Evolutionary conservation across 2,329 filamentous ascomycete genomes (phyloP), one percentile per base, ranked within the genome.

Genomic region (Fusarium longipes): DNA sequence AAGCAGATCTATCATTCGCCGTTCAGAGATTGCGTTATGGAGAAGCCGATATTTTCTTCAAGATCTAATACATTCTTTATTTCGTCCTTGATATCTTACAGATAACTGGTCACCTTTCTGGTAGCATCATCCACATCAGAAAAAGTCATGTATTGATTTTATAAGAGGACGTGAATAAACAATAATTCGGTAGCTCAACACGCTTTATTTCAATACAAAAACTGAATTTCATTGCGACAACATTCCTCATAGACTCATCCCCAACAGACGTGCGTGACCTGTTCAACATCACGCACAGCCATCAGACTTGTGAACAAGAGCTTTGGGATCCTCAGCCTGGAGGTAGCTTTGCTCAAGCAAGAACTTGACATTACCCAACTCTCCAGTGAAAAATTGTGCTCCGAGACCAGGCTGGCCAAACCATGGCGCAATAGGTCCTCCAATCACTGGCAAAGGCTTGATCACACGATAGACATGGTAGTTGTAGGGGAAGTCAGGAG

Each of bases 401-500:
- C 83, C 83, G 35, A 82, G 76, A 0, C 83, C 83, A 0, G 81
- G 82, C 74, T 85, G 82, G 10, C 81, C 81, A 58, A 84, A 86
- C 82, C 80, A 84, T 10, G 80, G 77, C 3, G 80, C 78, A 61
- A 85, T 82, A 0, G 82, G 82, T 0, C 83, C 84, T 10, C 79
- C 72, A 0, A 77, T 55, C 0, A 83, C 81, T 5, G 70, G 68
- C 5, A 86, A 76, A 1, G 75, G 66, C 63, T 76, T 77, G 8
- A 73, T 65, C 6, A 85, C 82, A 20, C 77, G 68, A 70, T 85
- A 86, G 0, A 85, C 75, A 51, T 82, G 78, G 65, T 86, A 85
- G 58, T 82, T 83, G 69, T 80, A 83, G 2, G 82, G 82, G 42
- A 80, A 81, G 20, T 71, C 65, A 6, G 73, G 67, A 10, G 61